phyloP scores from a whole-genome alignment of 257 asterid genomes.

The Gentiana dahurica region DNA sequence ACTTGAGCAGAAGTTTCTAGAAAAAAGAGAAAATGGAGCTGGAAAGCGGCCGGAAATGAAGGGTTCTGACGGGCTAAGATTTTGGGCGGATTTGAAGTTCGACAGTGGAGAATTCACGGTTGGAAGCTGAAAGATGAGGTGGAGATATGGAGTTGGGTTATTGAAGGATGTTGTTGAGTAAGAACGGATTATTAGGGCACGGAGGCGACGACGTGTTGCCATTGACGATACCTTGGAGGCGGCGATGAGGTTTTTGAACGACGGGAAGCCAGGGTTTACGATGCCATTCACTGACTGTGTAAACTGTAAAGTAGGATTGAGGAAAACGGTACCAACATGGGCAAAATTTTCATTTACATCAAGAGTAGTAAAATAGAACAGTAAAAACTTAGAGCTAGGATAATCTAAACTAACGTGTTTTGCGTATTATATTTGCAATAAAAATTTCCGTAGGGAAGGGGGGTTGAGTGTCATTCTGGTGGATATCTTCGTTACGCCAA shows the following conservation, averaged over 20 bases:
- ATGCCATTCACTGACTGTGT: too few species aligned
- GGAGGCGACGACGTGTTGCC: constrained; percentile 15
- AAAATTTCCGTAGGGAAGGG: too few species aligned
- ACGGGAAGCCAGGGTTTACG: constrained; percentile 1
- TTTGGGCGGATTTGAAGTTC: background rate
- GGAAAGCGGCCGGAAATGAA: background rate
- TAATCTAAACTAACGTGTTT: too few species aligned
- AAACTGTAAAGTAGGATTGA: too few species aligned
- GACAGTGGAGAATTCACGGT: background rate
- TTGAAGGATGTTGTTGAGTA: background rate
- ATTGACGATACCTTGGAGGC: background rate
- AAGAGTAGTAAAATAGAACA: too few species aligned
- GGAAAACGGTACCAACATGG: too few species aligned
- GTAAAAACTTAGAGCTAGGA: too few species aligned
- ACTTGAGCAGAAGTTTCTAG: constrained; percentile 13
- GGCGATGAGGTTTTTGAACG: background rate
- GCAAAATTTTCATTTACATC: too few species aligned
- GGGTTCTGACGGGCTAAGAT: background rate
- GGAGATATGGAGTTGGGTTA: background rate
- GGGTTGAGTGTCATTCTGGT: too few species aligned
- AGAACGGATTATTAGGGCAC: constrained; percentile 7
- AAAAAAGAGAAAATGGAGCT: constrained; percentile 3
- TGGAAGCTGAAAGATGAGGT: background rate
- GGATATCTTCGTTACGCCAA: too few species aligned
- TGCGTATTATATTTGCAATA: too few species aligned